A percentile compares a stretch with the other conserved stretches of the same genome.
These are phyloP conservation scores for Saccharomycopsis hybrid DNA, from an alignment of 1,139 yeast species.

Conservation along the genomic window DNA sequence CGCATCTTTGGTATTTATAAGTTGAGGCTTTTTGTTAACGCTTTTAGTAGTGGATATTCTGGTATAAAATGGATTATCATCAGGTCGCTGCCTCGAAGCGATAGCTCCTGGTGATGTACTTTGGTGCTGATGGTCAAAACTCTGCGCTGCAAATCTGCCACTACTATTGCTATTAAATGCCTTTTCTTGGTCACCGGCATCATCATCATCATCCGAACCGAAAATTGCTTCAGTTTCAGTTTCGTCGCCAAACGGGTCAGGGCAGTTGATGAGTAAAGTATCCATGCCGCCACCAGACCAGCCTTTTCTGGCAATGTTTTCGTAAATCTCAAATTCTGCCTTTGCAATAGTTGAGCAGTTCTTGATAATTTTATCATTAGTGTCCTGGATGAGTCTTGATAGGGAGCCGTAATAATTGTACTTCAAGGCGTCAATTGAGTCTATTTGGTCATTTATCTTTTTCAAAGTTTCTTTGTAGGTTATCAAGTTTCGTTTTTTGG, in stretches of 20 bases:
- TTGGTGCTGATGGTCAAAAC: not conserved
- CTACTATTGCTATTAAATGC: not conserved
- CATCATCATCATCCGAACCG: conserved; percentile 17
- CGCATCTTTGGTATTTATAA: conserved; percentile 13
- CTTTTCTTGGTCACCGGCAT: not conserved
- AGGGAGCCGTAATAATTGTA: conserved; percentile 63
- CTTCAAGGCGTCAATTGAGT: conserved; percentile 69
- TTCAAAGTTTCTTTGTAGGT: conserved; percentile 60
- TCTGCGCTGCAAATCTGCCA: not conserved
- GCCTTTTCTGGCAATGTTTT: conserved; percentile 76
- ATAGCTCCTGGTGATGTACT: not conserved
- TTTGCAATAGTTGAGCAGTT: conserved; percentile 61
- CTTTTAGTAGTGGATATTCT: conserved; percentile 4
- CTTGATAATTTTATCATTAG: conserved; percentile 47
- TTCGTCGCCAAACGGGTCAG: conserved; percentile 41
- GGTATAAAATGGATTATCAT: conserved; percentile 6
- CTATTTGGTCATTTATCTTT: conserved; percentile 66
- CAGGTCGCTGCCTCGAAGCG: no score
- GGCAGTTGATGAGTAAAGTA: conserved; percentile 48
- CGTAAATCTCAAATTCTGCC: conserved; percentile 77
- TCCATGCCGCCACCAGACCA: conserved; percentile 86
- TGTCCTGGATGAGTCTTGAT: conserved; percentile 53
- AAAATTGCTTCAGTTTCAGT: conserved; percentile 24
- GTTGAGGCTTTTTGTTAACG: not conserved
- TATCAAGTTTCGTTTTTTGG: conserved; percentile 52